Base-by-base conservation (phyloP, 225 moss, liverwort and hornwort species). In the Sphagnum contortum region DNA sequence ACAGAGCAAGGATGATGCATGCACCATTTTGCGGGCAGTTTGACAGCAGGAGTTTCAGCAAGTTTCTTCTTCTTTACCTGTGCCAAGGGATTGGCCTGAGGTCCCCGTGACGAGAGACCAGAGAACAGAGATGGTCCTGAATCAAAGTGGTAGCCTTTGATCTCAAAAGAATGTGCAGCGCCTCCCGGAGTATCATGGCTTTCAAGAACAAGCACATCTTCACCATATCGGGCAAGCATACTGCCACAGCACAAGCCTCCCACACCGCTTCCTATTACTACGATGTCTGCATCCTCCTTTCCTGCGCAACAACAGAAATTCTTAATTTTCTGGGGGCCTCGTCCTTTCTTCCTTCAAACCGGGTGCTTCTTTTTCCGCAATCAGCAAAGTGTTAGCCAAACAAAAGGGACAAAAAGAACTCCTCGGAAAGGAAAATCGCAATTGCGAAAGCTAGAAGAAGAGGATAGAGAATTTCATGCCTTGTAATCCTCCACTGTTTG, bases 121-220 rank as follows among this genome's bases (percentile, higher is more conserved):
- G 95, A 95, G 48, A 92, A 92, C 1, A 95, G 78, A 51, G 95
- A 92, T 10, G 95, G 95, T 57, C 95, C 95, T 12, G 92, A 95
- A 73, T 95, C 95, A 65, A 95, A 95, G 68, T 95, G 84, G 64
- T 77, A 95, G 59, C 95, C 95, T 69, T 90, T 78, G 59, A 86
- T 78, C 47, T 87, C 77, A 55, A 95, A 95, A 49, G 94, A 92
- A 73, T 95, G 94, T 44, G 94, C 91, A n/a, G 94, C 94, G 69
- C 94, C 94, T 45, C 94, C 91, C 44, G 91, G 88, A 12, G 84
- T 73, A 48, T 88, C 80, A 67, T 95, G 94, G 73, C 94, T 95
- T 77, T 95, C 94, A 68, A 88, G 73, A 63, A 95, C 91, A 58
- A 88, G 57, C 47, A 90, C 89, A 29, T 89, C 86, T 60, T 92